Evolutionary conservation across 768 basidiomycete genomes (phyloP), one percentile per base, ranked within the genome.

Genomic region (Collybia sordida): DNA sequence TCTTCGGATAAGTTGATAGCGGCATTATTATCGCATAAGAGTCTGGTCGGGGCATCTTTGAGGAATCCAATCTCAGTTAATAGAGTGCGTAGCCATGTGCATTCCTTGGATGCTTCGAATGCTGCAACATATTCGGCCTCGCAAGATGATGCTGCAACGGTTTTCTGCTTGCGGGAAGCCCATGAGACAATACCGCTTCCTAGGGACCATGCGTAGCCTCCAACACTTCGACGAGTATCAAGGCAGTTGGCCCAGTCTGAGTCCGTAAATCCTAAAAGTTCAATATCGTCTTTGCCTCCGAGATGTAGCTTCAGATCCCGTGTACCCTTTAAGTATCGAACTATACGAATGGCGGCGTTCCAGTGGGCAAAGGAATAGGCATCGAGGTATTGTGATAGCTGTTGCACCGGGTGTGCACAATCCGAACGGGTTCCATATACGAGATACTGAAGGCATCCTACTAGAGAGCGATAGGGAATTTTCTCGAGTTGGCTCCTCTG

Each of bases 51-150:
- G 2, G 14, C 34, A 1, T 27, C 36, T 42, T 25, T 50, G 14
- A 34, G 37, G 21, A 51, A 51, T 4, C 56, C 56, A 14, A 50
- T 45, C 3, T 11, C 43, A 3, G 28, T 15, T 17, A 54, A 49
- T 19, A 71, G 47, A 12, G 37, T 56, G 0, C 25, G 6, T n/a
- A 53, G n/a, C 52, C 52, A 53, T 6, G 34, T 36, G 3, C 18
- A 17, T 49, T 53, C 48, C 24, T 38, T 42, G 2, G 47, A 35
- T 1, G 66, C 59, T 23, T 69, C 55, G 12, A 55, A 50, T 2
- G 58, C 53, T 8, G 72, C 67, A 31, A 73, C 64, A 54, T 75
- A 72, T 55, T 75, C 72, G 1, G 72, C 65, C 54, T 74, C 71
- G 8, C 51, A 37, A 1, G 61, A 50, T 5, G 61, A 62, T 4